Base-by-base conservation (phyloP, 805 yeast genomes). In the Lipomyces sp. region DNA sequence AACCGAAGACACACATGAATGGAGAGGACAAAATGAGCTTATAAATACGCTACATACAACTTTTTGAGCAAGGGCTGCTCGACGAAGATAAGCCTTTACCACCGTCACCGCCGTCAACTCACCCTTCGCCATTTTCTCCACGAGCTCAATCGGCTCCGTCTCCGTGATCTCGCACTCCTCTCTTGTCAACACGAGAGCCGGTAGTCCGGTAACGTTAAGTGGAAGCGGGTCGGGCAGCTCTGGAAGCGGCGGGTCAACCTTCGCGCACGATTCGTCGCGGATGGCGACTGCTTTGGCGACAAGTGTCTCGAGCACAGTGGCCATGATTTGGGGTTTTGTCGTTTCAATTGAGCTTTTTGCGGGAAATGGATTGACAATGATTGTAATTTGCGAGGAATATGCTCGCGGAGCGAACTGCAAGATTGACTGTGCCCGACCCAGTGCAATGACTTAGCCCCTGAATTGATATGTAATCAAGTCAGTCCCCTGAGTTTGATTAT, bases 31-130 rank as follows among this genome's bases (percentile, higher is more conserved):
- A n/a, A 55, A 13, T 37, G 10, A 24, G 59, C 53, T 29, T 18
- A 48, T 13, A 24, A 8, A 18, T 37, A 11, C 8, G 56, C 18
- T 58, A 37, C 70, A 5, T 57, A 83, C 81, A 66, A 84, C 72
- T 70, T 83, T 84, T 63, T 84, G 85, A 6, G 84, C 84, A 56
- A 82, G 78, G 2, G 81, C 79, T 1, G 84, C 84, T 58, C 86
- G 78, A 50, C 81, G 80, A 13, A 83, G 82, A 73, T 77, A 84
- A 1, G 86, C 86, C 67, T 77, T 77, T 72, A 79, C 78, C 53
- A 81, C 84, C 60, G 78, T 79, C 24, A 81, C 84, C 1, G 84
- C 64, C 2, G 81, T 72, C 63, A 78, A 74, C 60, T 78, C 75
- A 8, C 84, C 83, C 6, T 65, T 63, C 3, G 83, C 80, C 37